Evolutionary conservation across 768 basidiomycete genomes (phyloP).

Genomic region (Austroboletus eburneus): DNA sequence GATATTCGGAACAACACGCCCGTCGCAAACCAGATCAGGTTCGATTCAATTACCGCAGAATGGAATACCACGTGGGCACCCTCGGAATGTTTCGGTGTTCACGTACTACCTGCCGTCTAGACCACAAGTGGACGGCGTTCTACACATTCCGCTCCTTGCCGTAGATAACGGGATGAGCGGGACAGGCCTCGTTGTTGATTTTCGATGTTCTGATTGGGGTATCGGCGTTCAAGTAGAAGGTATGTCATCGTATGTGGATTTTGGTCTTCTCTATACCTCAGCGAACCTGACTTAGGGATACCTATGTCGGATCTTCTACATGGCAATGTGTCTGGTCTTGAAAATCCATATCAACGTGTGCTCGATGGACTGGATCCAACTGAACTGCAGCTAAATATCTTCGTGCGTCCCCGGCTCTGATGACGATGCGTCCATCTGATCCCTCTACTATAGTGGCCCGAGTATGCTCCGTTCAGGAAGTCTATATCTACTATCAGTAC

Average conservation of each 20-base stretch:
- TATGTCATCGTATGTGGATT: neutral
- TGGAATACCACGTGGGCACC: conserved; percentile 1
- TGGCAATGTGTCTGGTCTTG: conserved; percentile 17
- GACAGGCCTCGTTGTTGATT: conserved; percentile 17
- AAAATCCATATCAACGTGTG: conserved; percentile 17
- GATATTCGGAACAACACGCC: conserved; percentile 15
- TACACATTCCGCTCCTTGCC: conserved; percentile 21
- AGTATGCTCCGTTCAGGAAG: conserved; percentile 23
- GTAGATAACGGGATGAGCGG: conserved; percentile 20
- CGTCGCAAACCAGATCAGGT: conserved; percentile 1
- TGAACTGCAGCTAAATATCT: conserved; percentile 18
- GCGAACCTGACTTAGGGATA: conserved; percentile 12
- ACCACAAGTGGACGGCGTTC: conserved; percentile 17
- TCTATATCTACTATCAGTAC: conserved; percentile 19
- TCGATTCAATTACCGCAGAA: neutral
- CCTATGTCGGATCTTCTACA: conserved; percentile 24
- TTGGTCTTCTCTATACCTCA: neutral
- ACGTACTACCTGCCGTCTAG: conserved; percentile 18
- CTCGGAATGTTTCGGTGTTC: conserved; percentile 3
- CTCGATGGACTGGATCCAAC: conserved; percentile 18
- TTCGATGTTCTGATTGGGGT: conserved; percentile 20
- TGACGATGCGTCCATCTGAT: neutral
- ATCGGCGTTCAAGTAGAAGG: conserved; percentile 21
- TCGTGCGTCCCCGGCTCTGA: conserved; percentile 12
- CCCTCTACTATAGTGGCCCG: conserved; percentile 19